Evolutionary conservation across 176 grass and related monocot species (phyloP).

Genomic region (Phragmites australis): DNA sequence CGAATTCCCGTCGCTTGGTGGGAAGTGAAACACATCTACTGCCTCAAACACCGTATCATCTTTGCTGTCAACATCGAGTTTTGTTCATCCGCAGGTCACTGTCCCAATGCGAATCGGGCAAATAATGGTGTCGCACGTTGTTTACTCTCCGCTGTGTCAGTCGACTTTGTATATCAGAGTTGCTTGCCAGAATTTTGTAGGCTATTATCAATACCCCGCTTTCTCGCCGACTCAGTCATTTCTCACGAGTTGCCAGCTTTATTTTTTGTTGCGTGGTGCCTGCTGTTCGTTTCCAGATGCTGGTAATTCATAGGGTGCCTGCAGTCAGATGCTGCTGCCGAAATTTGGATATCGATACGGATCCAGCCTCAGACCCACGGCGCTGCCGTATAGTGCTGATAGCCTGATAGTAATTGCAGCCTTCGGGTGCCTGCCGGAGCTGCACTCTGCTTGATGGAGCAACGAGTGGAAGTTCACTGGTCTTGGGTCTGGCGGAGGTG

Average conservation of each 20-base stretch:
- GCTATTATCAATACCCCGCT: background rate
- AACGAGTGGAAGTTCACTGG: too few species aligned
- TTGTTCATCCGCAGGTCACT: background rate
- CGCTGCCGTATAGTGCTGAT: too few species aligned
- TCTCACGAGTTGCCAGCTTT: background rate
- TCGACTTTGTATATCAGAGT: slow-evolving; percentile 53
- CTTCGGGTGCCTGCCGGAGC: too few species aligned
- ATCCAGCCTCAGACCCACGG: too few species aligned
- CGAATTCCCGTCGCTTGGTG: slow-evolving; percentile 79
- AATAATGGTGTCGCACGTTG: slow-evolving; percentile 36
- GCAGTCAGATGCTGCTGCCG: background rate
- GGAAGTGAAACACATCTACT: slow-evolving; percentile 47
- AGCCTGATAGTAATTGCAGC: too few species aligned
- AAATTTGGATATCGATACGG: background rate
- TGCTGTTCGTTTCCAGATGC: background rate
- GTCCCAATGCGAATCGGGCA: slow-evolving; percentile 2
- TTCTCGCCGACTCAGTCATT: background rate
- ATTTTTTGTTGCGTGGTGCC: background rate
- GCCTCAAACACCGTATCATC: background rate
- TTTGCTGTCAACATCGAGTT: slow-evolving; percentile 22
- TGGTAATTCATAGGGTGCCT: background rate
- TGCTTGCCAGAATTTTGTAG: slow-evolving; percentile 43
- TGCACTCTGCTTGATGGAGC: too few species aligned
- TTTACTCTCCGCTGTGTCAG: background rate
- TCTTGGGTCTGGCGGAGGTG: too few species aligned